Percentiles rank a stretch among this genome's conserved stretches.
Conservation (phyloP, 495 filamentous ascomycete genomes). For the Lepidopterella palustris region DNA sequence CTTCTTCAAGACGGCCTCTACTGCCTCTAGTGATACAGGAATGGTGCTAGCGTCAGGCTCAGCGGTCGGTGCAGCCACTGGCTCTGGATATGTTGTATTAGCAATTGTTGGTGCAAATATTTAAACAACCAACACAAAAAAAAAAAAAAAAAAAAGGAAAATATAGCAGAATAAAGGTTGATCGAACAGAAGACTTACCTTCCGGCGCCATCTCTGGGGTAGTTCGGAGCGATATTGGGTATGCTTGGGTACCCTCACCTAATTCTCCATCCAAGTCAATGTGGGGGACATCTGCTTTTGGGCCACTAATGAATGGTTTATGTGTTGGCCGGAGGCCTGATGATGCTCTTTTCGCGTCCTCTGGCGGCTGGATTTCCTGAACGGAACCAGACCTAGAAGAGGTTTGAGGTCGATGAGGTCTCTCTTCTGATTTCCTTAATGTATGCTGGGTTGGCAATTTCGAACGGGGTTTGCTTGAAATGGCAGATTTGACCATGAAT, state of each 20-base stretch:
- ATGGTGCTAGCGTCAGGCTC: constrained; percentile 1
- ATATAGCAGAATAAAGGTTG: neutral
- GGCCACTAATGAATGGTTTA: neutral
- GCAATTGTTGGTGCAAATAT: neutral
- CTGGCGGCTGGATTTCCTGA: neutral
- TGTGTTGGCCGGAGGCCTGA: neutral
- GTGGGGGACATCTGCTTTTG: neutral
- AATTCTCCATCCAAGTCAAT: neutral
- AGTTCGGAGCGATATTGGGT: too few species aligned
- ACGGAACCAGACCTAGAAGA: neutral
- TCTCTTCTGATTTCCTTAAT: neutral
- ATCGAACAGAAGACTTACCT: too few species aligned
- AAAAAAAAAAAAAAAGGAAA: neutral
- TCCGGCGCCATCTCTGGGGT: too few species aligned
- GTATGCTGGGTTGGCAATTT: neutral
- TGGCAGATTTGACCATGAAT: neutral
- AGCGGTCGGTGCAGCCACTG: neutral
- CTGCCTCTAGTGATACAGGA: neutral
- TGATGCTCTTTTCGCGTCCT: neutral
- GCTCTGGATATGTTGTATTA: neutral
- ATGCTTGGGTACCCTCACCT: neutral
- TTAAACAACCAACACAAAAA: neutral
- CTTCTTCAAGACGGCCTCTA: constrained; percentile 4
- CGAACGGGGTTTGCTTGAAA: neutral
- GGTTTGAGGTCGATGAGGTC: neutral